Evolutionary conservation across 495 filamentous ascomycete genomes (phyloP).

Genomic region (Daldinia loculata): DNA sequence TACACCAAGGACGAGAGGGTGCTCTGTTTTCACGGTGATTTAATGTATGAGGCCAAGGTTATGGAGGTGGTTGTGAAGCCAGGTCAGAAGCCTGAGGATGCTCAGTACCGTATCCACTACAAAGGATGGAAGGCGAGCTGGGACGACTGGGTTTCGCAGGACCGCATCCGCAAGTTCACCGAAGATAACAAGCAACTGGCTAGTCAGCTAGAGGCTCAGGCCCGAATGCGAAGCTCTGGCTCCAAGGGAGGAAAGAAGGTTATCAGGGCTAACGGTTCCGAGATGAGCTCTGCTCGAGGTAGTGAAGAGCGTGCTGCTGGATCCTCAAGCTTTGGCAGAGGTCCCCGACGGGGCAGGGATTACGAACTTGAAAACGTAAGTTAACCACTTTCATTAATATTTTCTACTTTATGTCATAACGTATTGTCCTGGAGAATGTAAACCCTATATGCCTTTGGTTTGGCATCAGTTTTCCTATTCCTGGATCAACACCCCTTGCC

Average conservation of each 20-base stretch:
- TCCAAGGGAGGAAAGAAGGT: constrained; percentile 63
- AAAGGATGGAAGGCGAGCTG: constrained; percentile 99
- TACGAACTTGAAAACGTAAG: constrained; percentile 87
- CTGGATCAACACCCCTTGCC: neutral
- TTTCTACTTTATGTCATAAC: constrained; percentile 4
- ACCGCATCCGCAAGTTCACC: constrained; percentile 91
- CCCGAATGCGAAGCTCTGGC: constrained; percentile 59
- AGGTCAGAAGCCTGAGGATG: constrained; percentile 73
- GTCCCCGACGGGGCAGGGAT: constrained; percentile 74
- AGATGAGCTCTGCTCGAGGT: constrained; percentile 79
- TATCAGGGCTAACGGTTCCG: constrained; percentile 69
- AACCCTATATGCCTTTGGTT: constrained; percentile 4
- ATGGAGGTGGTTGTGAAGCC: constrained; percentile 74
- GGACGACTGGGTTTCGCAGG: constrained; percentile 98
- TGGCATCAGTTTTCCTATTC: neutral
- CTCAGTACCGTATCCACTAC: constrained; percentile 93
- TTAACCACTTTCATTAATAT: constrained; percentile 44
- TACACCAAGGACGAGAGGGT: constrained; percentile 92
- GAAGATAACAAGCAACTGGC: constrained; percentile 93
- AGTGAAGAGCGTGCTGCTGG: constrained; percentile 86
- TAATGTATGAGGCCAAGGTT: constrained; percentile 97
- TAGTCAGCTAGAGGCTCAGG: constrained; percentile 67
- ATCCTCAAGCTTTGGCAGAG: constrained; percentile 68
- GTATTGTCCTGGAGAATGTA: constrained; percentile 3
- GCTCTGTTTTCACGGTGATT: constrained; percentile 94